Percentiles rank a stretch among this genome's conserved stretches.
phyloP scores from a whole-genome alignment of 2,329 filamentous ascomycete genomes.

The Helotiales sp. region DNA sequence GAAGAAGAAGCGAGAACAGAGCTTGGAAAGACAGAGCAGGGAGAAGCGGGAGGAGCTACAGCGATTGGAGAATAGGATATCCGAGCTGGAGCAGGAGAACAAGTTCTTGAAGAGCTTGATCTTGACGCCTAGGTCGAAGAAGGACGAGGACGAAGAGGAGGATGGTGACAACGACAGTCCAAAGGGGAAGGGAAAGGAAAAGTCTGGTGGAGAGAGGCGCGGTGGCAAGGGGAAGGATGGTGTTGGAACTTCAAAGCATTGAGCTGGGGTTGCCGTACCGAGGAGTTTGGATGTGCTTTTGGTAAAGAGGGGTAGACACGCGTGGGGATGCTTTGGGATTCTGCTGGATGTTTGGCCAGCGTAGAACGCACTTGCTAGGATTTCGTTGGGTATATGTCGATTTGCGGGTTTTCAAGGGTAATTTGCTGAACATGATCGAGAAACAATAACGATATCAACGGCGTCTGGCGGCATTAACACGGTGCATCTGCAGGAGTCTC shows the following conservation, averaged over 20 bases:
- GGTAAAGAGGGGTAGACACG: not conserved
- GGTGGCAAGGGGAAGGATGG: slow-evolving; percentile 1
- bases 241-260: not conserved
- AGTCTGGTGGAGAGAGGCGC: not conserved
- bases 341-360: not conserved
- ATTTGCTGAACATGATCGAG: not conserved
- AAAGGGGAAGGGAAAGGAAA: not conserved
- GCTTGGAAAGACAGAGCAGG: slow-evolving; percentile 75
- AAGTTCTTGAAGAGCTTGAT: slow-evolving; percentile 77
- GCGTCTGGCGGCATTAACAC: not conserved
- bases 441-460: not conserved
- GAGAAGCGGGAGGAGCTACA: slow-evolving; percentile 79
- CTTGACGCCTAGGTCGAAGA: slow-evolving; percentile 70
- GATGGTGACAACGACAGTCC: not conserved
- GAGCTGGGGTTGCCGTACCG: no score
- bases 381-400: not conserved
- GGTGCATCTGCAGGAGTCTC: not conserved
- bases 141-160: not conserved
- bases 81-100: slow-evolving; percentile 76
- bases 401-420: not conserved
- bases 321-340: not conserved
- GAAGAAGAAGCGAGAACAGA: slow-evolving; percentile 91
- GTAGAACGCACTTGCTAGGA: not conserved
- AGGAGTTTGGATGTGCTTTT: no score
- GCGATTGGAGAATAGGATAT: slow-evolving; percentile 68